Base-by-base conservation (phyloP, 192 early-diverging fungal species). In the Coemansia sp. region DNA sequence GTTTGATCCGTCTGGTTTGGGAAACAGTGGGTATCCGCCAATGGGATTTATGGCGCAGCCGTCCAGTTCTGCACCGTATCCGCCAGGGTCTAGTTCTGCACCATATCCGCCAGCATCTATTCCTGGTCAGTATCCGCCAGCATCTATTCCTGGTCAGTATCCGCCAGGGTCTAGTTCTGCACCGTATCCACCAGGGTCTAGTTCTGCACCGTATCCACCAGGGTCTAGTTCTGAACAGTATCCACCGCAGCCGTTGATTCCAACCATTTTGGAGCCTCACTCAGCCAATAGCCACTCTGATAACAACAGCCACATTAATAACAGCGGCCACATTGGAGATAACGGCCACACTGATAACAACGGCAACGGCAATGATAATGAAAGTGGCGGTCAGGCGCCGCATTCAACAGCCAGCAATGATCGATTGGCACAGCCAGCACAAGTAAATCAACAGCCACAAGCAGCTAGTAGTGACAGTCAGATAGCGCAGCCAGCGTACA, bases 41-140 rank as follows among this genome's bases (percentile, higher is more conserved):
- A 48, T 48, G 47, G 47, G 47, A 19, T 48, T 48, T 48, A 48
- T 48, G 47, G 14, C 47, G 14, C 47, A 48, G 47, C 5, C 47
- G 50, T 19, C 50, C 8, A 6, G 2, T 23, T 51, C 50, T 19
- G 22, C 10, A 19, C 50, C n/a, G 15, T 48, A 48, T 48, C 47
- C 47, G 14, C 47, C 47, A 17, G 15, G 19, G 47, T 19, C 29
- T 8, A 32, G 29, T 32, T 32, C 29, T 32, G 29, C 29, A 1
- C 29, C 4, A 0, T 32, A 32, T 32, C 29, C 29, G 5, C 29
- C 29, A 6, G 29, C 29, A 32, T 7, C 29, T 32, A 7, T 5
- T 32, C 6, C 29, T 32, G 7, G 5, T 5, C 27, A 27, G 27
- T 27, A 27, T 27, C 2, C 2, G 27, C 0, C 27, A 27, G 21